These are phyloP conservation scores for Metrosideros polymorpha DNA, from an alignment of 441 rosid genomes.

Conservation along the genomic window DNA sequence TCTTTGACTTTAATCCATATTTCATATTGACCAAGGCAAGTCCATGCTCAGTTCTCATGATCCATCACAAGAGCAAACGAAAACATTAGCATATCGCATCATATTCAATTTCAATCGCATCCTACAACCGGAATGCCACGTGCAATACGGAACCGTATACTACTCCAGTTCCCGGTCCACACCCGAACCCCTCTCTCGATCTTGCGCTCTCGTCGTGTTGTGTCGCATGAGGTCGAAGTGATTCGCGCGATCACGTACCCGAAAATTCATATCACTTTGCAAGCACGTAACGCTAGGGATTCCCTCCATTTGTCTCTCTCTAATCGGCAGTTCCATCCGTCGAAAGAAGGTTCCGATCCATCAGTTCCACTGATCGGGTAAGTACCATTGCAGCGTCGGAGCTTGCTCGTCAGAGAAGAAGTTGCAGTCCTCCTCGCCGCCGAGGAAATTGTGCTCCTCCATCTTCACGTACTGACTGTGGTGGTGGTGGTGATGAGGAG, in stretches of 20 bases:
- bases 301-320: neutral
- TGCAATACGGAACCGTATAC: neutral
- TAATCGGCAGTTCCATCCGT: neutral
- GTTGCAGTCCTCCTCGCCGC: slow-evolving; percentile 73
- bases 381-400: slow-evolving; percentile 73
- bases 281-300: neutral
- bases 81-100: neutral
- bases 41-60: neutral
- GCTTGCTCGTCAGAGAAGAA: slow-evolving; percentile 80
- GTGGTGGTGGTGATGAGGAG: neutral
- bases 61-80: neutral
- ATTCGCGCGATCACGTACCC: neutral
- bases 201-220: neutral
- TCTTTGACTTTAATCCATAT: no score
- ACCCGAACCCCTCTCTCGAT: neutral
- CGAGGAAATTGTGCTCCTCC: slow-evolving; percentile 75
- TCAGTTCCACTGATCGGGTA: slow-evolving; percentile 57
- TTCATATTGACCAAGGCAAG: no score
- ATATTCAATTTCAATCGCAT: neutral
- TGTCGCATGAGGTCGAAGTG: neutral
- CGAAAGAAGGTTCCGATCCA: neutral
- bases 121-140: neutral
- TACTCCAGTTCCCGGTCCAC: neutral
- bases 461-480: slow-evolving; percentile 42
- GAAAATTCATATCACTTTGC: neutral